Conservation (phyloP, 192 early-diverging fungal species). For the Backusella parvicylindrica region DNA sequence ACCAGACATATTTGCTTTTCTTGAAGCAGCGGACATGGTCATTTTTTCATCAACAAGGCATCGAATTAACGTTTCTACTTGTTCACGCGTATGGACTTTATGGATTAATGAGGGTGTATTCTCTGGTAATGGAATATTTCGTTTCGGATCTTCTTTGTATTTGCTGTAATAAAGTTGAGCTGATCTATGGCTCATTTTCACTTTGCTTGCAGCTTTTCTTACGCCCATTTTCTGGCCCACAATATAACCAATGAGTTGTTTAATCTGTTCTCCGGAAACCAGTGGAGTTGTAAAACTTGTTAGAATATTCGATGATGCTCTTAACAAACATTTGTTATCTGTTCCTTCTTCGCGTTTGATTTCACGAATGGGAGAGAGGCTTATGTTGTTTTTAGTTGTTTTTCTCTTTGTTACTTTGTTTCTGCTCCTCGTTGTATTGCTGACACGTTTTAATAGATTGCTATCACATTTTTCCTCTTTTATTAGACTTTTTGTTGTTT, state of each 20-base stretch:
- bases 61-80: no score
- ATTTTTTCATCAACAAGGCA: no score
- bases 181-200: background rate
- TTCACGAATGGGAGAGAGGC: background rate
- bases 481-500: background rate
- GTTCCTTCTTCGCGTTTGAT: background rate
- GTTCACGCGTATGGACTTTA: no score
- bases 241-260: background rate
- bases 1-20: no score
- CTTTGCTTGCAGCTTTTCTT: background rate
- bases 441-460: background rate
- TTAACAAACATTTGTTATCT: background rate
- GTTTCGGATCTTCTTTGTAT: background rate
- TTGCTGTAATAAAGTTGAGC: background rate
- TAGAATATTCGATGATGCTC: background rate
- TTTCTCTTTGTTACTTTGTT: background rate
- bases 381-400: background rate
- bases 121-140: no score
- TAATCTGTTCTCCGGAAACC: background rate
- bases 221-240: background rate
- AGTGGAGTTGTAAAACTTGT: background rate
- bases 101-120: no score
- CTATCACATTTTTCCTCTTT: background rate
- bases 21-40: no score
- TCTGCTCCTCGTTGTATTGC: background rate